Base-by-base conservation (phyloP, 225 moss, liverwort and hornwort species). In the Polytrichum formosum region DNA sequence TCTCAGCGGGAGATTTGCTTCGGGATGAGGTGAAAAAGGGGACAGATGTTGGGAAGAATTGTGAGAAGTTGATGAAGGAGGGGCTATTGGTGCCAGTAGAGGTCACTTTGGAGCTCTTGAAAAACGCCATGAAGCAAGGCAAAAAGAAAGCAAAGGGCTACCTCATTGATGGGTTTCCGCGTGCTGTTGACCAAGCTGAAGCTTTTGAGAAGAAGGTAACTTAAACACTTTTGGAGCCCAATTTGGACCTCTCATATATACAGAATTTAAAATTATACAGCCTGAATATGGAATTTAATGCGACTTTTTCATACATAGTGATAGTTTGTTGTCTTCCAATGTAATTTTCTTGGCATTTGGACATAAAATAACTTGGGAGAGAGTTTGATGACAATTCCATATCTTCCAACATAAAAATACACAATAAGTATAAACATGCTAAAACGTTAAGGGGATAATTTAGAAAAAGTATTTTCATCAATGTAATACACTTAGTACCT, bases 81-180 rank as follows among this genome's bases (percentile, higher is more conserved):
- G 96, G 96, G 7, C 85, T 91, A 46, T 56, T 97, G 4, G 96
- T 97, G 19, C 92, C 93, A 1, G 74, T 92, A 6, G 86, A 89
- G 26, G 68, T 90, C 31, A 93, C 93, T 26, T 77, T 97, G 28
- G 67, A 76, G 33, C 69, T 97, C 25, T 54, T 97, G 70, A 71
- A 92, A 53, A 73, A 82, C 25, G 92, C 92, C 74, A 92, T 97
- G 89, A 80, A 63, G 63, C 76, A 78, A 29, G 79, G 84, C 46
- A 78, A 73, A 37, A 72, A 67, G 20, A 61, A 60, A 33, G 82
- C 85, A 18, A 85, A 72, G 54, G 87, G 87, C 0, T 93, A 82
- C 61, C 87, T 97, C 59, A 83, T 97, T 29, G 96, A 97, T 21
- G 96, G 96, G 7, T 97, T 89, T 64, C 96, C 96, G 1, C 88